Evolutionary conservation across 768 basidiomycete species (phyloP).

Genomic region (Leccinum disarticulatum): DNA sequence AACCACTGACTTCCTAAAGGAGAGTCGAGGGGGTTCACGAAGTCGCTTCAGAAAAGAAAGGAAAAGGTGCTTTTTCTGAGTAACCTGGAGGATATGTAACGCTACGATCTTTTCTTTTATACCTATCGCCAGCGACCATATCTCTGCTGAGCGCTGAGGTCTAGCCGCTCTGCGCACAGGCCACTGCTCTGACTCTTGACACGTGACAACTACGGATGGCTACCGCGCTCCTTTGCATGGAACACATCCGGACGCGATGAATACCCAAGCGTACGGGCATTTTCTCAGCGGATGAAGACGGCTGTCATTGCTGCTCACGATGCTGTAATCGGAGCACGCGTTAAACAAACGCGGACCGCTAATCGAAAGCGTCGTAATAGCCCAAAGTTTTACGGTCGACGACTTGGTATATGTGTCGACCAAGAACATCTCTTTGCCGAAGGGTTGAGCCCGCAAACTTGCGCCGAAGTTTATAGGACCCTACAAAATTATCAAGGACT

Average conservation of each 20-base stretch:
- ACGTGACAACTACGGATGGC: neutral
- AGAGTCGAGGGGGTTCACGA: too few species aligned
- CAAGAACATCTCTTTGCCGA: neutral
- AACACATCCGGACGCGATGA: constrained; percentile 3
- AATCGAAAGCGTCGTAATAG: constrained; percentile 20
- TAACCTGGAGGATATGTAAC: too few species aligned
- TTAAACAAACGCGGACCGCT: constrained; percentile 34
- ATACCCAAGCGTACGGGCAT: constrained; percentile 29
- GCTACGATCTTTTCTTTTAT: too few species aligned
- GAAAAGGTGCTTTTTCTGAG: too few species aligned
- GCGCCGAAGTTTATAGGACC: neutral
- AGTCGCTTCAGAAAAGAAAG: too few species aligned
- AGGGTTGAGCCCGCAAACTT: neutral
- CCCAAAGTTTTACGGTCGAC: neutral
- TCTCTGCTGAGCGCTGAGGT: too few species aligned
- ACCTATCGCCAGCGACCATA: too few species aligned
- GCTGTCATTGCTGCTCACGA: constrained; percentile 21
- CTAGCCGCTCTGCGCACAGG: too few species aligned
- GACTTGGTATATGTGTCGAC: neutral
- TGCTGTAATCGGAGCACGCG: constrained; percentile 26
- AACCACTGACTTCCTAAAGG: too few species aligned
- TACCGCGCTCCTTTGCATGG: constrained; percentile 23
- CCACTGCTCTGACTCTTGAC: too few species aligned
- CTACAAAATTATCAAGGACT: constrained; percentile 11
- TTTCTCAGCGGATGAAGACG: constrained; percentile 25